Evolutionary conservation across 495 filamentous ascomycete genomes (phyloP).

Genomic region (Aspergillus saccharolyticus): DNA sequence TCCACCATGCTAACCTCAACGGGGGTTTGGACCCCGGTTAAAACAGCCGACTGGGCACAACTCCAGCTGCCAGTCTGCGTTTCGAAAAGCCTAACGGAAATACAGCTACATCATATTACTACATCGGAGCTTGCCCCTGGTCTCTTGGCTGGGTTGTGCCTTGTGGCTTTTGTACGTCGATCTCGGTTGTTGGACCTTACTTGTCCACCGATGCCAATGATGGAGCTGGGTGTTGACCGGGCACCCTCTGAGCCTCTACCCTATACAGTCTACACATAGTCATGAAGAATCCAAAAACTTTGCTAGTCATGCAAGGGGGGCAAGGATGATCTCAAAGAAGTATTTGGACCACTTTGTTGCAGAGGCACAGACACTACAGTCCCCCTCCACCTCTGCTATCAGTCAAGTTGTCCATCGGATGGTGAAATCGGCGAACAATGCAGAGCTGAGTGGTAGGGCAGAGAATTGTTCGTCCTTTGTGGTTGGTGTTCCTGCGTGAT

Average conservation of each 20-base stretch:
- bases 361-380: not conserved
- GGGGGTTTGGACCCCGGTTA: not conserved
- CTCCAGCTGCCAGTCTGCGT: not conserved
- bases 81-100: not conserved
- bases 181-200: not conserved
- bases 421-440: not conserved
- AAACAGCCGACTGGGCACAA: not conserved
- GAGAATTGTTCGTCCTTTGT: not conserved
- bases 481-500: not conserved
- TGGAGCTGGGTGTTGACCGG: not conserved
- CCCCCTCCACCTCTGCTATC: not conserved
- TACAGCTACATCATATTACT: too few species aligned
- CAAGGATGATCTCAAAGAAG: not conserved
- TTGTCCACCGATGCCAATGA: not conserved
- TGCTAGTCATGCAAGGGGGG: not conserved
- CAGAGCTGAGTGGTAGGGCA: not conserved
- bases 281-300: not conserved
- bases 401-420: not conserved
- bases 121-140: not conserved
- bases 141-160: not conserved
- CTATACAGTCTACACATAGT: not conserved
- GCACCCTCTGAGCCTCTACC: too few species aligned
- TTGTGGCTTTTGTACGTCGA: not conserved
- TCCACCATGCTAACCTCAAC: not conserved
- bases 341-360: not conserved